A percentile compares a stretch with the other conserved stretches of the same genome.
phyloP scores from a whole-genome alignment of 306 rosid species.

The Trichosanthes cucumerina region DNA sequence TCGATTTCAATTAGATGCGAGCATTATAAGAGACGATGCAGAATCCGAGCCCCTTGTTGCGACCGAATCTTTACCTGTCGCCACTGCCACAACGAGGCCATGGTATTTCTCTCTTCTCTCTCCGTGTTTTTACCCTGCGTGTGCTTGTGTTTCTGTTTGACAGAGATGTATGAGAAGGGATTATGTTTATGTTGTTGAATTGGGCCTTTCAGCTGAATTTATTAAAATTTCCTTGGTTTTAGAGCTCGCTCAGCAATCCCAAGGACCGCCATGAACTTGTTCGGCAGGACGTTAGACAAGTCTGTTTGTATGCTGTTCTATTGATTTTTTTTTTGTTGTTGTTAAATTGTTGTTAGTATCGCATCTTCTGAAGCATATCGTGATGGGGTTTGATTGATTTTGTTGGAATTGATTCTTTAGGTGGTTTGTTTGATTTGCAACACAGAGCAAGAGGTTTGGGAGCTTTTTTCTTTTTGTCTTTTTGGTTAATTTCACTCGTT shows the following conservation, averaged over 20 bases:
- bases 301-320: constrained; percentile 4
- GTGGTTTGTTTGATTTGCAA: constrained; percentile 56
- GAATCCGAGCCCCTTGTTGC: constrained; percentile 66
- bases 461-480: not conserved
- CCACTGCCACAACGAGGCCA: constrained; percentile 70
- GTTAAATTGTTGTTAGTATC: not conserved
- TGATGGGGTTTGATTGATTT: not conserved
- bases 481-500: not conserved
- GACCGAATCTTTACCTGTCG: constrained; percentile 49
- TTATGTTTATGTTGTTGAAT: not conserved
- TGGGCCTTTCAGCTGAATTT: not conserved
- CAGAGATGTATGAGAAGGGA: not conserved
- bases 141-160: not conserved
- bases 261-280: constrained; percentile 44
- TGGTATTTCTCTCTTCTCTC: constrained; percentile 6
- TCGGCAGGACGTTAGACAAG: constrained; percentile 53
- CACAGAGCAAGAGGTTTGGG: constrained; percentile 41
- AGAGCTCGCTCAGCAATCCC: constrained; percentile 44
- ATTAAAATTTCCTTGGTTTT: not conserved
- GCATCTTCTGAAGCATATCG: not conserved
- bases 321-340: not conserved
- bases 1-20: constrained; percentile 33
- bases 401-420: constrained; percentile 27
- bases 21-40: constrained; percentile 56
- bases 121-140: not conserved